A percentile compares a stretch with the other conserved stretches of the same genome.
Conservation (phyloP, 1,139 yeast genomes). For the Debaryomycetaceae sp. region DNA sequence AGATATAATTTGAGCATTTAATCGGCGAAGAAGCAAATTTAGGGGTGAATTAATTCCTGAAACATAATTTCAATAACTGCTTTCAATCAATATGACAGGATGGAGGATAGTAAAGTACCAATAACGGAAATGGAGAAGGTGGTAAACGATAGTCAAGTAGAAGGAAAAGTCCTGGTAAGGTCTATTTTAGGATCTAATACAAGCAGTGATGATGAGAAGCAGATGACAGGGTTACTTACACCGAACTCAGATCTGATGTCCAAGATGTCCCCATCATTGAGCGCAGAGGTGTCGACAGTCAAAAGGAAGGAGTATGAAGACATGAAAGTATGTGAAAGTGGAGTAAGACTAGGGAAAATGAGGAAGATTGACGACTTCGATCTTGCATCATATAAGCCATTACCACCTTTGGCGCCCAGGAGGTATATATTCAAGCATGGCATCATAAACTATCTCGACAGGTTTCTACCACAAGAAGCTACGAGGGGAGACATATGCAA, state of each 20-base stretch:
- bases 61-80: too few species aligned
- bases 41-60: too few species aligned
- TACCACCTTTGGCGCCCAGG: conserved; percentile 19
- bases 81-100: neutral
- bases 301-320: neutral
- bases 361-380: neutral
- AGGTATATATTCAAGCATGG: conserved; percentile 57
- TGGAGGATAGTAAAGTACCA: neutral
- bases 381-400: neutral
- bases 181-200: neutral
- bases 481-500: conserved; percentile 45
- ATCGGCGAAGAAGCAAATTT: too few species aligned
- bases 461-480: conserved; percentile 52
- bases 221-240: neutral
- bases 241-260: neutral
- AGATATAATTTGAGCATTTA: too few species aligned
- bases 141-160: too few species aligned
- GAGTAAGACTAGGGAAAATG: neutral
- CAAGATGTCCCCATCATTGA: neutral
- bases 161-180: too few species aligned
- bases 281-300: neutral
- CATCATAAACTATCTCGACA: conserved; percentile 47
- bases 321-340: neutral
- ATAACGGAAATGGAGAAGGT: neutral
- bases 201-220: neutral